phyloP scores from a whole-genome alignment of 495 filamentous ascomycete genomes.

The Astrothelium macrocarpum region DNA sequence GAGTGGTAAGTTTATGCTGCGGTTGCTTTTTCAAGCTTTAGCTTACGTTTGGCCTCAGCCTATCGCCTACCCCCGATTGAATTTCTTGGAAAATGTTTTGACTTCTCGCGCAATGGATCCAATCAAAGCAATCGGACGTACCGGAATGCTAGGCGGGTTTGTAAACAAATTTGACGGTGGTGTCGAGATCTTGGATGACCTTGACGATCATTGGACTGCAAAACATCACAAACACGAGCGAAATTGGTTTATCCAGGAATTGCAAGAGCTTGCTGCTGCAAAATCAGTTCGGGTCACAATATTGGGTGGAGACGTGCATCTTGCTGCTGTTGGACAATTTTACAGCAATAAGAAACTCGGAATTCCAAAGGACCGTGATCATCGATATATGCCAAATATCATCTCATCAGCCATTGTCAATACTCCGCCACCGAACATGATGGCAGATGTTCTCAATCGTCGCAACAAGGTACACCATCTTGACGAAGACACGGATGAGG shows the following conservation, averaged over 20 bases:
- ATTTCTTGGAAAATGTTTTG: slow-evolving; percentile 59
- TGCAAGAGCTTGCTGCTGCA: slow-evolving; percentile 83
- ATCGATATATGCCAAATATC: slow-evolving; percentile 86
- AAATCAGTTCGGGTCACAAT: slow-evolving; percentile 89
- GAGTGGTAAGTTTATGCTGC: slow-evolving; percentile 20
- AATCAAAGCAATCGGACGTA: slow-evolving; percentile 75
- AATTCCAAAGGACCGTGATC: slow-evolving; percentile 66
- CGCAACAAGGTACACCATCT: slow-evolving; percentile 90
- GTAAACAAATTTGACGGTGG: slow-evolving; percentile 86
- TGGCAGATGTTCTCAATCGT: slow-evolving; percentile 87
- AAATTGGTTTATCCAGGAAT: slow-evolving; percentile 73
- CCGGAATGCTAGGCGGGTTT: slow-evolving; percentile 69
- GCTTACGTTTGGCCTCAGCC: slow-evolving; percentile 34
- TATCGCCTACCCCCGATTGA: slow-evolving; percentile 87
- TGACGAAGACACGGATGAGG: slow-evolving; percentile 76
- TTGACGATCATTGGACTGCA: slow-evolving; percentile 95
- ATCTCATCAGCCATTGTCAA: slow-evolving; percentile 90
- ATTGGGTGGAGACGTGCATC: slow-evolving; percentile 82
- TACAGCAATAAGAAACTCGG: slow-evolving; percentile 76
- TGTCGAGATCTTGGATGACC: slow-evolving; percentile 85
- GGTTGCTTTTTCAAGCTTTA: not conserved
- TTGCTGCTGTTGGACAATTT: slow-evolving; percentile 88
- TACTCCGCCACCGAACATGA: slow-evolving; percentile 74
- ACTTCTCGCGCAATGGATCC: slow-evolving; percentile 78
- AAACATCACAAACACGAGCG: slow-evolving; percentile 86